These are phyloP conservation scores for Colletotrichum caudatum DNA, from an alignment of 2,329 filamentous ascomycete genomes.

Conservation along the genomic window DNA sequence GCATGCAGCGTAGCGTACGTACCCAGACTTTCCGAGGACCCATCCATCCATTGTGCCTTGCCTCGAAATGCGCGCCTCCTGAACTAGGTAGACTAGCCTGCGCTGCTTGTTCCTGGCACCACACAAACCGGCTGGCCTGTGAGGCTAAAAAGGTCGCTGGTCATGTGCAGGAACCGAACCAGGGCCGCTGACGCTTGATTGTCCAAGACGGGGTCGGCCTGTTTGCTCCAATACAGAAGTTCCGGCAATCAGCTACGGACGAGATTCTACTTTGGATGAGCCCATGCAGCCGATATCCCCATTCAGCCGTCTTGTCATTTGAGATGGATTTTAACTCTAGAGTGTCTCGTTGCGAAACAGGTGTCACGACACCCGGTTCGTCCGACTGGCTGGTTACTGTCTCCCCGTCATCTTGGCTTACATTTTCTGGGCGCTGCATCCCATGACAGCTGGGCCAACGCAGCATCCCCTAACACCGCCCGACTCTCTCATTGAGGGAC, in stretches of 20 bases:
- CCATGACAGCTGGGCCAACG: neutral
- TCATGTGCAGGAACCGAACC: constrained; percentile 35
- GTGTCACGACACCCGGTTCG: constrained; percentile 2
- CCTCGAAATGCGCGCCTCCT: constrained; percentile 34
- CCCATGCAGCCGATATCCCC: constrained; percentile 9
- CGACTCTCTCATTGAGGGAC: no score
- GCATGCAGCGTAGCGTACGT: constrained; percentile 25
- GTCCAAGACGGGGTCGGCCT: constrained; percentile 24
- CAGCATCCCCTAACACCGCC: neutral
- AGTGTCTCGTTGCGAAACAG: constrained; percentile 16
- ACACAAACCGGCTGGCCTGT: constrained; percentile 14
- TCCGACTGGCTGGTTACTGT: constrained; percentile 8
- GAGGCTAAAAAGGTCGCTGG: constrained; percentile 30
- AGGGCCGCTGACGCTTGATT: constrained; percentile 21
- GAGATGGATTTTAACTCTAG: neutral
- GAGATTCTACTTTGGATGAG: constrained; percentile 22
- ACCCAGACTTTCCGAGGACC: constrained; percentile 36
- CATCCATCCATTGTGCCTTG: constrained; percentile 25
- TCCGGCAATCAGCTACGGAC: constrained; percentile 32
- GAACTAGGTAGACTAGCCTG: constrained; percentile 25
- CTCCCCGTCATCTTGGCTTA: constrained; percentile 7
- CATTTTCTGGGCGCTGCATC: constrained; percentile 11
- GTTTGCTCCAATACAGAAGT: constrained; percentile 25
- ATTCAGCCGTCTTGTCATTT: constrained; percentile 5
- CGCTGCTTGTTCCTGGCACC: constrained; percentile 30